Conservation (phyloP, 2,329 filamentous ascomycete genomes). For the Cercospora sp. region DNA sequence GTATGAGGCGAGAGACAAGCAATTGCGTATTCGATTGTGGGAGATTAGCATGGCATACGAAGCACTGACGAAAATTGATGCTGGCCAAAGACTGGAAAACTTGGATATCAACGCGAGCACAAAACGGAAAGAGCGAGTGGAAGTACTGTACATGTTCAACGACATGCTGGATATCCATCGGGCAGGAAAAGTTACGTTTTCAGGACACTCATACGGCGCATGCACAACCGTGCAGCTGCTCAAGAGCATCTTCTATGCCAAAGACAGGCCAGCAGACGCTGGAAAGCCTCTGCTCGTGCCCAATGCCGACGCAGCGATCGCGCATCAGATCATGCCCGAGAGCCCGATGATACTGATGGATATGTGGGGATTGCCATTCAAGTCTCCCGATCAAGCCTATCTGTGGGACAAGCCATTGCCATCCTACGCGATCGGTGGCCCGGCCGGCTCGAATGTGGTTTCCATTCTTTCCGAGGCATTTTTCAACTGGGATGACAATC, state of each 20-base stretch:
- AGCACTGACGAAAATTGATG: constrained; percentile 66
- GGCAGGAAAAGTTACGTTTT: constrained; percentile 72
- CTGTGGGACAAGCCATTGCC: constrained; percentile 75
- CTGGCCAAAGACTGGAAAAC: constrained; percentile 50
- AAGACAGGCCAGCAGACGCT: constrained; percentile 41
- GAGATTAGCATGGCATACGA: constrained; percentile 72
- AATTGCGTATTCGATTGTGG: constrained; percentile 75
- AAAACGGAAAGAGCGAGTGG: constrained; percentile 40
- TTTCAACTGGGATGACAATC: constrained; percentile 73
- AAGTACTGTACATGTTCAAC: constrained; percentile 60
- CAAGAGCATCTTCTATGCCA: constrained; percentile 73
- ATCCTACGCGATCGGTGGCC: constrained; percentile 57
- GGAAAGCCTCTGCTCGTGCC: constrained; percentile 64
- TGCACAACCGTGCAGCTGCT: constrained; percentile 73
- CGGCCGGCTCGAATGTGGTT: constrained; percentile 59
- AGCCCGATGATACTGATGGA: constrained; percentile 72
- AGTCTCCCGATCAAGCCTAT: constrained; percentile 61
- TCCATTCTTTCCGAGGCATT: constrained; percentile 76
- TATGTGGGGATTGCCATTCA: constrained; percentile 75
- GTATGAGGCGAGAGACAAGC: constrained; percentile 66
- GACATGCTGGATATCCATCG: constrained; percentile 65
- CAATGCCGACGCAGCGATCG: constrained; percentile 55
- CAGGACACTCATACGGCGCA: constrained; percentile 79
- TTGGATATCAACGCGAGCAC: constrained; percentile 45
- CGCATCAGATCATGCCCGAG: constrained; percentile 65